Evolutionary conservation across 495 filamentous ascomycete genomes (phyloP), one percentile per base, ranked within the genome.

Genomic region (Pseudoneurospora amorphoporcata): DNA sequence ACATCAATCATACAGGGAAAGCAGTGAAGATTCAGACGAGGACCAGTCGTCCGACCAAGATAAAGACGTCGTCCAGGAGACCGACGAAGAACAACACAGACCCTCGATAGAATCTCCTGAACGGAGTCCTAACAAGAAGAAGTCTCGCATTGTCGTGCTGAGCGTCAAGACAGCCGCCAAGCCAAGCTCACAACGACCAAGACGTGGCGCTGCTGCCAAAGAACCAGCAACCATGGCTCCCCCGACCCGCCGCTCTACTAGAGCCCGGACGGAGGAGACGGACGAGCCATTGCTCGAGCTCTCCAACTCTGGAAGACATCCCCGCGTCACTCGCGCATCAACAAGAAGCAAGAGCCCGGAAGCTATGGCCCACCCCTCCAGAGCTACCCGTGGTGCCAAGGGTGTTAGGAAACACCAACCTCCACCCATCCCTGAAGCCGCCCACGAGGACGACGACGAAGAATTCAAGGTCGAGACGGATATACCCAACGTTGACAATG

Each of bases 221-320:
- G 71, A 76, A 37, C 58, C 74, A 10, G 41, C 73, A 16, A 38
- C 75, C 12, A 68, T 72, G 17, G 47, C 74, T 40, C 76, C 76
- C 6, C 71, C 76, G 72, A 84, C 85, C 77, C 79, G 82, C 53
- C 73, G 84, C 80, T 77, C 75, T 8, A 83, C 83, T 32, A 76
- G 84, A 74, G 84, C 85, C n/a, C 80, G 78, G 8, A 86, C 84
- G 9, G 84, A 82, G 45, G 85, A 86, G 69, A 75, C 75, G 2
- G 83, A 85, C 45, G 82, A 82, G 53, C 79, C 80, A 8, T 72
- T 85, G 16, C 37, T 85, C 2, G 83, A 86, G 70, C 83, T 97
- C 40, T 90, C 92, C 0, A 90, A 90, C 76, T 96, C 93, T 3
- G 94, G 94, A 14, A 88, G 86, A 76, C 92, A 96, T 78, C 87